These are phyloP conservation scores for Tulasnella sp. DNA, from an alignment of 768 basidiomycete genomes.

Conservation along the genomic window DNA sequence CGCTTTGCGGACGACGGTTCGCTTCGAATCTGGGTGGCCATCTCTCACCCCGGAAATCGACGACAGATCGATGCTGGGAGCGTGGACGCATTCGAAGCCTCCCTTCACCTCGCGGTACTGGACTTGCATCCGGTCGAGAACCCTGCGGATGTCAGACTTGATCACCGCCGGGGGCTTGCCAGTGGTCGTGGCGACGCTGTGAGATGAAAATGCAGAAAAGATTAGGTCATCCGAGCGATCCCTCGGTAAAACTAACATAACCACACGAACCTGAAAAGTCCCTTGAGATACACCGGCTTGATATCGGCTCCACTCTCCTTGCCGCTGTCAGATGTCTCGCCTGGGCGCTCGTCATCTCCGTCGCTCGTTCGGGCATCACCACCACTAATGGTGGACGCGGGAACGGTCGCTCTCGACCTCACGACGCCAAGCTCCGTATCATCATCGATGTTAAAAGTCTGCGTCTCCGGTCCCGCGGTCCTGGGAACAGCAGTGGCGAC, in stretches of 20 bases:
- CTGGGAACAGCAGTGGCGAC: not conserved
- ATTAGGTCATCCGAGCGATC: conserved; percentile 24
- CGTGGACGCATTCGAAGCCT: conserved; percentile 95
- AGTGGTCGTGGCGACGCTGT: conserved; percentile 87
- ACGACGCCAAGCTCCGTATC: conserved; percentile 23
- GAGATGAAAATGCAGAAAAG: conserved; percentile 41
- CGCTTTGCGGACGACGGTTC: conserved; percentile 55
- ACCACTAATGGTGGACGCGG: conserved; percentile 7
- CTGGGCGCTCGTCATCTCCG: conserved; percentile 27
- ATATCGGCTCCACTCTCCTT: conserved; percentile 58
- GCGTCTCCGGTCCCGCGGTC: conserved; percentile 17
- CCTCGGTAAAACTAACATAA: conserved; percentile 23
- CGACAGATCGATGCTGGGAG: conserved; percentile 89
- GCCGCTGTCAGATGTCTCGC: conserved; percentile 55
- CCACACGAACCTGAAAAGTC: conserved; percentile 80
- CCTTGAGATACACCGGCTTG: conserved; percentile 95
- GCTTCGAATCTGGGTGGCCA: conserved; percentile 40
- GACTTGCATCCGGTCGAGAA: conserved; percentile 93
- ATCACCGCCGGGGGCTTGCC: conserved; percentile 81
- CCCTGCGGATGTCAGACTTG: conserved; percentile 80
- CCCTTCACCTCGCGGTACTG: conserved; percentile 88
- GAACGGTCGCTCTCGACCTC: not conserved
- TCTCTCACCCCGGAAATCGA: conserved; percentile 52
- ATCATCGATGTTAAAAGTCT: not conserved
- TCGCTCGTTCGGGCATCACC: conserved; percentile 11